Percentiles rank a stretch among this genome's conserved stretches.
These are phyloP conservation scores for Penicillium rolfsii DNA, from an alignment of 2,329 filamentous ascomycete species.

Conservation along the genomic window DNA sequence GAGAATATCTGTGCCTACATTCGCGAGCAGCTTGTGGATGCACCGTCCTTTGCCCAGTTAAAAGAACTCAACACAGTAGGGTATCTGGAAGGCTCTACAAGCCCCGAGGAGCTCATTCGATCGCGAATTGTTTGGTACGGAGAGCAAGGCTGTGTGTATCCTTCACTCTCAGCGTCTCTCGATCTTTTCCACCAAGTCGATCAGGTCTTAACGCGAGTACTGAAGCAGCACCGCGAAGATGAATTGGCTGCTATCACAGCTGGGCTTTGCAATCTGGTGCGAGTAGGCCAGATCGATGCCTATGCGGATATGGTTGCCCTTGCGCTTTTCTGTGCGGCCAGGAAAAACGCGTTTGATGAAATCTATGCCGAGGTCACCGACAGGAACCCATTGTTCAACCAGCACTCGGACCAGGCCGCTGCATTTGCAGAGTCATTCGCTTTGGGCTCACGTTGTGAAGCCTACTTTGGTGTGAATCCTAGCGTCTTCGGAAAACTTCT, in stretches of 20 bases:
- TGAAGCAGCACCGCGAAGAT: conserved; percentile 35
- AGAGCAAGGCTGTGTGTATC: conserved; percentile 43
- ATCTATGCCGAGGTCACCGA: conserved; percentile 66
- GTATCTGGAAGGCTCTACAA: conserved; percentile 48
- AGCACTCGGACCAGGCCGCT: conserved; percentile 65
- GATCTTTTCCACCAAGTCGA: conserved; percentile 46
- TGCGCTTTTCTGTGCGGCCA: conserved; percentile 60
- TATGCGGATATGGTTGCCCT: conserved; percentile 60
- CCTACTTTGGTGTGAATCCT: conserved; percentile 62
- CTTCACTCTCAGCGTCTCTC: conserved; percentile 39
- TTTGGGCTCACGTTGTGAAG: conserved; percentile 64
- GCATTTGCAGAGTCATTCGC: conserved; percentile 67
- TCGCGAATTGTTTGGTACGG: conserved; percentile 49
- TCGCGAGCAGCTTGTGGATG: conserved; percentile 41
- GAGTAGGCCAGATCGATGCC: conserved; percentile 45
- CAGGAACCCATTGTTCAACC: conserved; percentile 63
- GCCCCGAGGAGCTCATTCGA: conserved; percentile 41
- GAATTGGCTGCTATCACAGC: conserved; percentile 45
- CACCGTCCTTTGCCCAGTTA: conserved; percentile 45
- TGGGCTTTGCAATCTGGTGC: conserved; percentile 40
- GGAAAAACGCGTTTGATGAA: conserved; percentile 62
- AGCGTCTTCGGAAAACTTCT: conserved; percentile 52
- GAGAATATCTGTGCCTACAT: conserved; percentile 39
- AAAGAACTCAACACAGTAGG: conserved; percentile 44
- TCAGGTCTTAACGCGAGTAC: conserved; percentile 30